Conservation (phyloP, 1,139 yeast genomes). For the Taphrina betulina region DNA sequence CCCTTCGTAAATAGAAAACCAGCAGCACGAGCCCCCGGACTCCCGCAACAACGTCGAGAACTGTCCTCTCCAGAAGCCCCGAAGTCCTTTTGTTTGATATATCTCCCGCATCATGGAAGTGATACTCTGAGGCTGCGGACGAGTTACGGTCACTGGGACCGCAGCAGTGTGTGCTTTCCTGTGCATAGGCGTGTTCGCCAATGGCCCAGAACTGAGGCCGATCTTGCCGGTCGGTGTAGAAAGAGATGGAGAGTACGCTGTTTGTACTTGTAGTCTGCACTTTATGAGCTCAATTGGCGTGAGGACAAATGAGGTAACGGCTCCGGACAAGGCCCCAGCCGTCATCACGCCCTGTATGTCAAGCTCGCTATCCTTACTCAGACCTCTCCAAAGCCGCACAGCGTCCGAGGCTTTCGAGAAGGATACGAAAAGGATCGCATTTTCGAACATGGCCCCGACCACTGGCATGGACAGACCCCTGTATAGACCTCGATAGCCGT, state of each 20-base stretch:
- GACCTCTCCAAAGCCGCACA: constrained; percentile 6
- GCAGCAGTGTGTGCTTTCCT: not conserved
- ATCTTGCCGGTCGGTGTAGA: not conserved
- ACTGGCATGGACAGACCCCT: constrained; percentile 77
- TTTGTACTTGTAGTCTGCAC: constrained; percentile 80
- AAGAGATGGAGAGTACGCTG: constrained; percentile 19
- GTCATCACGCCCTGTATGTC: constrained; percentile 51
- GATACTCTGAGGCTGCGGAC: constrained; percentile 39
- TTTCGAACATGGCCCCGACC: constrained; percentile 83
- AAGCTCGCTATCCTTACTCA: constrained; percentile 38
- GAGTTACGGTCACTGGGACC: constrained; percentile 22
- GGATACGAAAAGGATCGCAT: constrained; percentile 63
- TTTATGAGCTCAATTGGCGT: constrained; percentile 89
- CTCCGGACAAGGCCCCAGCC: constrained; percentile 81
- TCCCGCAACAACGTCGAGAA: constrained; percentile 81
- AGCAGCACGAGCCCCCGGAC: constrained; percentile 84
- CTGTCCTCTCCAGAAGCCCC: constrained; percentile 81
- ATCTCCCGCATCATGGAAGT: constrained; percentile 51
- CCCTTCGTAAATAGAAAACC: constrained; percentile 87
- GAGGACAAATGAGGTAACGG: constrained; percentile 74
- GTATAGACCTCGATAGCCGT: constrained; percentile 67
- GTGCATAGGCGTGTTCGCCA: not conserved
- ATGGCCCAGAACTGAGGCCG: not conserved
- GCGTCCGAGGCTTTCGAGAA: constrained; percentile 22
- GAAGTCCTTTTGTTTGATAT: constrained; percentile 55